These are phyloP conservation scores for Nicotiana tomentosiformis DNA, from an alignment of 257 asterid species.

Conservation along the genomic window DNA sequence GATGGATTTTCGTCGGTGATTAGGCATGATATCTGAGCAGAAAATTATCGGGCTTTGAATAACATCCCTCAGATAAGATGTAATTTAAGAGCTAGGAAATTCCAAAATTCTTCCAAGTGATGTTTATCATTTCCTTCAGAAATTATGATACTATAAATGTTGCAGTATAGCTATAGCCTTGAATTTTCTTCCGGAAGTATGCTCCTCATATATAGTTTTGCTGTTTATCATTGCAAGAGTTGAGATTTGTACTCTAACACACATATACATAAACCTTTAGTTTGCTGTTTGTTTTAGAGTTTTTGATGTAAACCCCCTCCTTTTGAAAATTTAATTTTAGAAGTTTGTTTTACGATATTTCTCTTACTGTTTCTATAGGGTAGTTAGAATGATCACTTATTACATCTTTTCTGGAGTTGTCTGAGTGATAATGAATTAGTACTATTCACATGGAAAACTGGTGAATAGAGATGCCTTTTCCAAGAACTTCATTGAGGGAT, in stretches of 20 bases:
- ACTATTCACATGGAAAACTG: background rate
- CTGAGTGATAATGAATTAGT: background rate
- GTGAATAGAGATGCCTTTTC: slow-evolving; percentile 1
- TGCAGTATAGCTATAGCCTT: background rate
- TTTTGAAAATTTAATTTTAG: background rate
- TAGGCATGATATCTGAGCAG: background rate
- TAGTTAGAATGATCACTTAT: background rate
- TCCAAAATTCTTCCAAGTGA: background rate
- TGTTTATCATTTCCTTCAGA: background rate
- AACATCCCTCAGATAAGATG: background rate
- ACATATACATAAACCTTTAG: background rate
- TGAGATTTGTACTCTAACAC: background rate
- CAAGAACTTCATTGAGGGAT: background rate
- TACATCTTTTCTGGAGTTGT: background rate
- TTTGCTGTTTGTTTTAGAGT: background rate
- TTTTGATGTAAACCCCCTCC: background rate
- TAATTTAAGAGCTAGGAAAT: background rate
- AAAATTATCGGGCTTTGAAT: background rate
- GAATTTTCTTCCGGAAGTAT: background rate
- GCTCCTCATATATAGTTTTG: background rate
- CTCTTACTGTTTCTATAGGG: background rate
- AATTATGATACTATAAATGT: background rate
- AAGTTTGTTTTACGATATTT: background rate
- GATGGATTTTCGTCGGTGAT: background rate
- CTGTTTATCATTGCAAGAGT: background rate